These are phyloP conservation scores for Zygoascus tannicola DNA, from an alignment of 805 yeast genomes.

Conservation along the genomic window DNA sequence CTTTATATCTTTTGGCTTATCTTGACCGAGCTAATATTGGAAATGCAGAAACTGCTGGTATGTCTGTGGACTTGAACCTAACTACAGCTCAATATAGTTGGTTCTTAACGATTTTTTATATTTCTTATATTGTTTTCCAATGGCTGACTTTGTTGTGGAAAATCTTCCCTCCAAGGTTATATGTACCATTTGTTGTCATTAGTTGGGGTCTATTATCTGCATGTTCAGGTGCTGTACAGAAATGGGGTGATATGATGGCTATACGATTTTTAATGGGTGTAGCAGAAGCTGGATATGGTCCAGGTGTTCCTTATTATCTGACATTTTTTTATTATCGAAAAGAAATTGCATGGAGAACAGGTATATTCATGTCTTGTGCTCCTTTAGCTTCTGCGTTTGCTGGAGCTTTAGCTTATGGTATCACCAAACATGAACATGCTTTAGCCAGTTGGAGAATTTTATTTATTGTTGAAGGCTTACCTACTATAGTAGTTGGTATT, in stretches of 20 bases:
- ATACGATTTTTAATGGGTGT: conserved; percentile 39
- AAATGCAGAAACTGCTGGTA: conserved; percentile 43
- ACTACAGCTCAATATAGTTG: conserved; percentile 37
- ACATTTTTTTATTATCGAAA: conserved; percentile 26
- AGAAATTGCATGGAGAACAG: conserved; percentile 24
- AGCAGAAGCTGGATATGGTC: conserved; percentile 26
- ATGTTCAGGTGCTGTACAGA: conserved; percentile 39
- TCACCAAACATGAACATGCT: conserved; percentile 26
- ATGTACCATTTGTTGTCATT: conserved; percentile 39
- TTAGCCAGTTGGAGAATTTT: conserved; percentile 37
- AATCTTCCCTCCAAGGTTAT: conserved; percentile 37
- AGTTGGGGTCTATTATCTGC: conserved; percentile 43
- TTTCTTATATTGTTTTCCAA: conserved; percentile 41
- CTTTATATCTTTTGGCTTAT: conserved; percentile 40
- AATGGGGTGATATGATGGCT: conserved; percentile 36
- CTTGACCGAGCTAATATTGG: conserved; percentile 47
- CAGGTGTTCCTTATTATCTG: conserved; percentile 26
- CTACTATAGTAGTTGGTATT: conserved; percentile 34
- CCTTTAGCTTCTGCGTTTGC: conserved; percentile 47
- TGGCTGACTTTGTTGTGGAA: conserved; percentile 39
- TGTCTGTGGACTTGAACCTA: conserved; percentile 36
- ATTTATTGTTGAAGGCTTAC: conserved; percentile 39
- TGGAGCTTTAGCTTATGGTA: conserved; percentile 40
- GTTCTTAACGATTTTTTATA: conserved; percentile 39
- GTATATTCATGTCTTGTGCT: conserved; percentile 25